Conservation (phyloP, 257 asterid species). For the Capsicum rhomboideum region DNA sequence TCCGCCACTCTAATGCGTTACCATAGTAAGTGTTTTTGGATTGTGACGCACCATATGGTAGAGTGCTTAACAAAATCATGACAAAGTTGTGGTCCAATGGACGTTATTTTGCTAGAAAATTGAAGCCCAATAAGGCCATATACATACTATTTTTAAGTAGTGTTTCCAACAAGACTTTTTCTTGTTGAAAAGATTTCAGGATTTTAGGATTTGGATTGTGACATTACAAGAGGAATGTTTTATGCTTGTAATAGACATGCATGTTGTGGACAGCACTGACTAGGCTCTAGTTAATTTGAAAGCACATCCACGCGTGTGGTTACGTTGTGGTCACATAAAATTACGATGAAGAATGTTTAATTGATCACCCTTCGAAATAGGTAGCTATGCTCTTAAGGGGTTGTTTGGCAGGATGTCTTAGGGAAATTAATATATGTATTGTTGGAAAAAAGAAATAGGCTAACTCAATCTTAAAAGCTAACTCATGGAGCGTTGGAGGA, state of each 20-base stretch:
- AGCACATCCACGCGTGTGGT: not conserved
- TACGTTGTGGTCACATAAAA: no score
- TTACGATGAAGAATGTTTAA: not conserved
- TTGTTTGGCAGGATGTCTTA: no score
- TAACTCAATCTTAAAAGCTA: no score
- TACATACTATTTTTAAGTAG: not conserved
- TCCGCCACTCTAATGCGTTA: no score
- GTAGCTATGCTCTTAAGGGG: not conserved
- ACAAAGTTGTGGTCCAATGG: not conserved
- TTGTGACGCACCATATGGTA: no score
- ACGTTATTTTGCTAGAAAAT: not conserved
- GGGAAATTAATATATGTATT: no score
- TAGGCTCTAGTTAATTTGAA: no score
- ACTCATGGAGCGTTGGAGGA: no score
- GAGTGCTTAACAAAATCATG: not conserved
- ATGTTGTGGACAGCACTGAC: no score
- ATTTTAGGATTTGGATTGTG: not conserved
- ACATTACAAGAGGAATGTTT: not conserved
- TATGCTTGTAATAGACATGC: not conserved
- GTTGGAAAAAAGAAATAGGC: no score
- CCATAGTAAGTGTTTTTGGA: no score
- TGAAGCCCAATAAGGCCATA: not conserved
- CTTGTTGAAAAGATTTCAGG: not conserved
- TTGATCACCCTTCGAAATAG: not conserved
- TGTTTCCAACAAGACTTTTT: not conserved